Conservation (phyloP, 495 filamentous ascomycete species). For the Aspergillus olivimuriae region DNA sequence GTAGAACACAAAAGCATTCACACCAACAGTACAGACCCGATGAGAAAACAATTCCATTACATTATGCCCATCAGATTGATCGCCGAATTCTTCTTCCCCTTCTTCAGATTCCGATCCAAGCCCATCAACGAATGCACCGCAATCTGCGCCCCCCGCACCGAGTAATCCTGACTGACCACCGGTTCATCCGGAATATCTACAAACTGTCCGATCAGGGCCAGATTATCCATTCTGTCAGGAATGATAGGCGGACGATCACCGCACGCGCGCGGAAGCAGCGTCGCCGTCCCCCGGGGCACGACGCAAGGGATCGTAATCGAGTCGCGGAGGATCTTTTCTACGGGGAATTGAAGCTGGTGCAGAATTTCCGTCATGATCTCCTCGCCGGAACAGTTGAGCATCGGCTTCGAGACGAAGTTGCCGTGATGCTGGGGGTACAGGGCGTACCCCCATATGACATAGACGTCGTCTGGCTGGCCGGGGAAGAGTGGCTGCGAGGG, state of each 20-base stretch:
- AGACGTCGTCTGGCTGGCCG: slow-evolving; percentile 21
- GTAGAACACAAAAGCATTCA: background rate
- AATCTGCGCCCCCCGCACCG: slow-evolving; percentile 36
- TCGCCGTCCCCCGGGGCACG: slow-evolving; percentile 22
- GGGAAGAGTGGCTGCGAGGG: slow-evolving; percentile 36
- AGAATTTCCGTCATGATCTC: slow-evolving; percentile 38
- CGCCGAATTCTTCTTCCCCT: slow-evolving; percentile 9
- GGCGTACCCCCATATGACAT: slow-evolving; percentile 37
- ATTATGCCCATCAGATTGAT: slow-evolving; percentile 9
- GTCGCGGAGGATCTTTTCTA: slow-evolving; percentile 10
- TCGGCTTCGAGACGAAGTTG: slow-evolving; percentile 33
- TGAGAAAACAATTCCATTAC: background rate
- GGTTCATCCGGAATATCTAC: slow-evolving; percentile 37
- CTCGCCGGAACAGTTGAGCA: slow-evolving; percentile 32
- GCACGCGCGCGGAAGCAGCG: slow-evolving; percentile 20
- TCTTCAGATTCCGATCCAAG: slow-evolving; percentile 3
- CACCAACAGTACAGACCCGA: background rate
- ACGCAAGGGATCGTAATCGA: slow-evolving; percentile 33
- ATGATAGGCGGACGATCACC: slow-evolving; percentile 33
- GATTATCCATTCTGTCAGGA: slow-evolving; percentile 27
- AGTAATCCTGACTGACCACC: slow-evolving; percentile 37
- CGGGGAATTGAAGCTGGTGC: slow-evolving; percentile 21
- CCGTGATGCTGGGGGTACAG: slow-evolving; percentile 26
- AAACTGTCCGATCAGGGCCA: slow-evolving; percentile 37
- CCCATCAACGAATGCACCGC: slow-evolving; percentile 29